Evolutionary conservation across 257 asterid species (phyloP).

Genomic region (Fraxinus pennsylvanica): DNA sequence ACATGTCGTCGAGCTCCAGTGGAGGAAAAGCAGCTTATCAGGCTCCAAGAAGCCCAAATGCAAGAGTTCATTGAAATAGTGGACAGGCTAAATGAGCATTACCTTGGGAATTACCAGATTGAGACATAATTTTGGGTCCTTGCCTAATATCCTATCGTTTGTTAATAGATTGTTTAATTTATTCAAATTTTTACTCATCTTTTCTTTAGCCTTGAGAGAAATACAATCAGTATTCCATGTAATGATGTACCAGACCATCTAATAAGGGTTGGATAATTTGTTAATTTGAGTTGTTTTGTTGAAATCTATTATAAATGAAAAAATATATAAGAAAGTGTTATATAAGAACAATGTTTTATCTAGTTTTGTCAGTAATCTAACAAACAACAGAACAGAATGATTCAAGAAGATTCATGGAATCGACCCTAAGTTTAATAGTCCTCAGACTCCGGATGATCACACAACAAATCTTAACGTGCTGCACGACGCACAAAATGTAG

Average conservation of each 20-base stretch:
- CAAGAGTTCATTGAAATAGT: conserved; percentile 31
- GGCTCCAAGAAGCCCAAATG: conserved; percentile 67
- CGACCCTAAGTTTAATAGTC: no score
- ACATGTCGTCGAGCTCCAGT: conserved; percentile 61
- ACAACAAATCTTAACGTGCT: neutral
- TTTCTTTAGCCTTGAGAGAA: neutral
- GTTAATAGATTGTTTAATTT: conserved; percentile 22
- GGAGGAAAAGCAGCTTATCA: conserved; percentile 52
- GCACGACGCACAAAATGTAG: neutral
- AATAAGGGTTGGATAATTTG: conserved; percentile 11
- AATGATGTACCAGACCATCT: conserved; percentile 32
- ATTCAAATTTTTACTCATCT: neutral
- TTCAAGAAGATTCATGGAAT: no score
- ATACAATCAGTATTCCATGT: neutral
- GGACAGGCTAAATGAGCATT: conserved; percentile 56
- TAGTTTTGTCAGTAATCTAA: neutral
- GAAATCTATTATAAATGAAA: neutral
- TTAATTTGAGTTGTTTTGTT: neutral
- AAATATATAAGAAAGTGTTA: no score
- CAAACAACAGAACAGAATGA: neutral
- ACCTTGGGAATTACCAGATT: conserved; percentile 51
- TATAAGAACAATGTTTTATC: no score
- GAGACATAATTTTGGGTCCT: conserved; percentile 52
- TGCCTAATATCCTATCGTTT: conserved; percentile 15
- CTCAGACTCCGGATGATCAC: neutral